phyloP scores from a whole-genome alignment of 805 yeast genomes.

The Barnettozyma californica region DNA sequence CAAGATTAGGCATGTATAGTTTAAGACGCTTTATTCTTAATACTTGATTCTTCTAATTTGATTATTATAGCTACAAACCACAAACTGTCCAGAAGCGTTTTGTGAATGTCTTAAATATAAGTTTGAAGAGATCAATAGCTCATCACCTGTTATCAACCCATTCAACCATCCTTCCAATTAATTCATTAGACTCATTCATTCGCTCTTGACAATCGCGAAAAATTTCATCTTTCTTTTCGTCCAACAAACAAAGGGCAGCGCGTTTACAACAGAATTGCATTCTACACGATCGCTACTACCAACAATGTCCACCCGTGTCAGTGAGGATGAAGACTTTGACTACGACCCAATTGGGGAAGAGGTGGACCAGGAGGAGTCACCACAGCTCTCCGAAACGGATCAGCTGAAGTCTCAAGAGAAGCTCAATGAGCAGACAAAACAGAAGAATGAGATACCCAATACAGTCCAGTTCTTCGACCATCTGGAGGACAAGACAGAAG shows the following conservation, averaged over 20 bases:
- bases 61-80: too few species aligned
- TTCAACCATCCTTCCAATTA: too few species aligned
- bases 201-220: background rate
- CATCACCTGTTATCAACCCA: too few species aligned
- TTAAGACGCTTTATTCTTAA: too few species aligned
- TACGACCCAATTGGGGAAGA: conserved; percentile 13
- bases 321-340: conserved; percentile 5
- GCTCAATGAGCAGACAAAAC: conserved; percentile 12
- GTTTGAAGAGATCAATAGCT: too few species aligned
- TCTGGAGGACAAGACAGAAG: conserved; percentile 55
- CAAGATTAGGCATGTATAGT: too few species aligned
- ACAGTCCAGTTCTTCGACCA: conserved; percentile 25
- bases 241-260: background rate
- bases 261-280: too few species aligned
- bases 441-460: conserved; percentile 19
- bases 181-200: too few species aligned
- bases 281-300: background rate
- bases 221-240: background rate
- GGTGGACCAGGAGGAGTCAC: conserved; percentile 12
- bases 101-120: too few species aligned
- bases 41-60: too few species aligned
- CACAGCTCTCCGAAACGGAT: conserved; percentile 17
- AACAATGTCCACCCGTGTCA: background rate
- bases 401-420: conserved; percentile 16
- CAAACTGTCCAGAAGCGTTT: too few species aligned